Evolutionary conservation across 73 alveolate species (phyloP).

Genomic region (Paramecium primaurelia): DNA sequence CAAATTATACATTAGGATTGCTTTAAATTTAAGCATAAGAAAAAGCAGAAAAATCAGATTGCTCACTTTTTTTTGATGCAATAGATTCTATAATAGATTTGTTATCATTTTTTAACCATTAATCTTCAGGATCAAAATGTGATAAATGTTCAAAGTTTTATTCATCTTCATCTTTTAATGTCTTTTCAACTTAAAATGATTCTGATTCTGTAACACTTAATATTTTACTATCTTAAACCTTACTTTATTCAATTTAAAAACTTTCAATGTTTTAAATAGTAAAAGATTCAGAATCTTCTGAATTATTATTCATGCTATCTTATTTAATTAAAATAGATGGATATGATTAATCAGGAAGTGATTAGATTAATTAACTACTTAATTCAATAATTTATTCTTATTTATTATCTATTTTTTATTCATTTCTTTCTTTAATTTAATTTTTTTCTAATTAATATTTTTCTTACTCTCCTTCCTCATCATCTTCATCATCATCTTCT

Average conservation of each 20-base stretch:
- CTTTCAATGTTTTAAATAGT: neutral
- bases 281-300: constrained; percentile 40
- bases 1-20: constrained; percentile 48
- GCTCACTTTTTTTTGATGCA: constrained; percentile 18
- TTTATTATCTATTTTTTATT: neutral
- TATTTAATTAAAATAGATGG: neutral
- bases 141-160: constrained; percentile 71
- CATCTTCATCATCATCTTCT: constrained; percentile 62
- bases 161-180: neutral
- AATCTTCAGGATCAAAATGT: constrained; percentile 76
- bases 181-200: constrained; percentile 49
- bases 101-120: constrained; percentile 64
- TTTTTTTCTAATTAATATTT: constrained; percentile 7
- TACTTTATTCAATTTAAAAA: neutral
- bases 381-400: neutral
- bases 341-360: neutral
- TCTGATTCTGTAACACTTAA: neutral
- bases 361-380: neutral
- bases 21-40: constrained; percentile 11
- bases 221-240: neutral
- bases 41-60: constrained; percentile 44
- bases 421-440: constrained; percentile 40
- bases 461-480: neutral
- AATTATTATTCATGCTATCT: constrained; percentile 3
- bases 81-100: constrained; percentile 61